Base-by-base conservation (phyloP, 805 yeast species). In the Saccharomycopsis fodiens region DNA sequence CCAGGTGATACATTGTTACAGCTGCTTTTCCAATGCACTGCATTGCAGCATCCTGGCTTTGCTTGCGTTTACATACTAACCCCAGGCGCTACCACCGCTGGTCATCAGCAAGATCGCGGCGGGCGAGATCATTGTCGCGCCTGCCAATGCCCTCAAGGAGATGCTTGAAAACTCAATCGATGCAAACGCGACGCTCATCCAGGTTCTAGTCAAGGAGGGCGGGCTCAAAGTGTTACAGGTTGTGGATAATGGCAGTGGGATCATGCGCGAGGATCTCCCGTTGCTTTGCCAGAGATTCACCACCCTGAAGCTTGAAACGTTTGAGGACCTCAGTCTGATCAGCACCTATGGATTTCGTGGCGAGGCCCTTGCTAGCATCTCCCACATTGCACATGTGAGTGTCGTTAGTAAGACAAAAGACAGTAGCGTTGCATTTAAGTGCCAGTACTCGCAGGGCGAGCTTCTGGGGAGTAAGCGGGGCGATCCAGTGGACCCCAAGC, bases 81-180 rank as follows among this genome's bases (percentile, higher is more conserved):
- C n/a, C n/a, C 46, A 67, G 63, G 65, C 75, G 15, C 71, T 91
- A 20, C 93, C 82, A 38, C 66, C 66, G 13, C 60, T 76, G 2
- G 97, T 89, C 17, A 85, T 93, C 41, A 89, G 88, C 60, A 76
- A 82, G 51, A 93, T 93, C 22, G 98, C 98, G 0, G 98, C 98
- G 1, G 98, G 98, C 0, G 97, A 93, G 65, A 86, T 93, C 63
- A 85, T 93, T 47, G 74, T 89, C 22, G 91, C 89, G 3, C 97
- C 98, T 0, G 84, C 91, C 0, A 93, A 91, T 60, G 98, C 98
- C 0, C 66, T 93, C 35, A 93, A 93, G 59, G 98, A 93, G 61
- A 67, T 93, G 67, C 66, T 93, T 50, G 98, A 93, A 64, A 93
- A 93, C 67, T 76, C 95, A 4, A 78, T 93, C 10, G 98, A 93